A percentile compares a stretch with the other conserved stretches of the same genome.
Evolutionary conservation across 768 basidiomycete species (phyloP).

Genomic region (Amylocystis lapponica): DNA sequence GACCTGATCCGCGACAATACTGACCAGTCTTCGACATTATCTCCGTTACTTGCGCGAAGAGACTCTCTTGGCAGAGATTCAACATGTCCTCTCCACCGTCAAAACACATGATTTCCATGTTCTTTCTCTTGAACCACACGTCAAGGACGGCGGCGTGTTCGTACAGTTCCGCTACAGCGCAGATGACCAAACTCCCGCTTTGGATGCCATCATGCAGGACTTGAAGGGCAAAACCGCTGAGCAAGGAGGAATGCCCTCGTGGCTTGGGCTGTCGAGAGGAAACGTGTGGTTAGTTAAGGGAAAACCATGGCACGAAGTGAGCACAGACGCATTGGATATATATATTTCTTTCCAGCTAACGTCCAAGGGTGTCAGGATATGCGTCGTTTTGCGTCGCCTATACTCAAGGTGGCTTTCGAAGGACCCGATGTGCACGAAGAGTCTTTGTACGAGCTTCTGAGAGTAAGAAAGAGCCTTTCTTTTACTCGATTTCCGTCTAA

Average conservation of each 20-base stretch:
- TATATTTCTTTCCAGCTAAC: neutral
- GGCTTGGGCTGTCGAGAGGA: constrained; percentile 47
- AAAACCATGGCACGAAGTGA: constrained; percentile 75
- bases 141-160: constrained; percentile 85
- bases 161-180: constrained; percentile 61
- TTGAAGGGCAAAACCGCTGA: constrained; percentile 39
- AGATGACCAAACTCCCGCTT: constrained; percentile 27
- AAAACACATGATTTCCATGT: constrained; percentile 54
- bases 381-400: constrained; percentile 68
- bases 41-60: constrained; percentile 58
- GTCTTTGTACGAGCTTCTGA: constrained; percentile 66
- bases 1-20: neutral
- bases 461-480: constrained; percentile 44
- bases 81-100: constrained; percentile 43
- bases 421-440: constrained; percentile 87
- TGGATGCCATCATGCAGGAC: constrained; percentile 43
- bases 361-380: constrained; percentile 57
- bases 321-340: constrained; percentile 5
- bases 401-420: constrained; percentile 77
- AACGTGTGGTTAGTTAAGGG: constrained; percentile 72
- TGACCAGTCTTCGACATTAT: constrained; percentile 53
- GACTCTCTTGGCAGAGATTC: constrained; percentile 44
- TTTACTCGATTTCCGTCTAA: neutral
- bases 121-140: constrained; percentile 55
- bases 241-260: constrained; percentile 57